Evolutionary conservation across 805 yeast genomes (phyloP), one percentile per base, ranked within the genome.

Genomic region (Barnettozyma californica): DNA sequence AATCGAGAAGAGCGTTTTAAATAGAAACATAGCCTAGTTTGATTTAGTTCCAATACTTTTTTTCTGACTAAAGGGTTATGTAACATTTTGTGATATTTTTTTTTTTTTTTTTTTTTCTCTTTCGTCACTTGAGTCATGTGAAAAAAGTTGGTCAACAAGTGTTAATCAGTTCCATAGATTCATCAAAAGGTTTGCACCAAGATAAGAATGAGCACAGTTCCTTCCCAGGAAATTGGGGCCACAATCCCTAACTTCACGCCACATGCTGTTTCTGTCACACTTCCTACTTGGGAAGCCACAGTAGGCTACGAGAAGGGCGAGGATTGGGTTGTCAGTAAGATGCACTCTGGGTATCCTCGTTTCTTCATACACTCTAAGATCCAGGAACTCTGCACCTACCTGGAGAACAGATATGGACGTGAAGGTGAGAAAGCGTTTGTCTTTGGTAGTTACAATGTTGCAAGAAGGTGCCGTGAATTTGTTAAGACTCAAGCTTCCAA

Each of bases 221-320:
- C 63, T 29, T 60, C 64, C 2, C 64, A 61, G 49, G 60, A 56
- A 45, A 77, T 89, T 16, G 97, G 97, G 4, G 84, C 78, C 16
- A 80, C 96, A 1, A 91, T 94, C 50, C 97, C 99, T 3, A 84
- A 87, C 51, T 83, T 88, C 63, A 84, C 95, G 0, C 82, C 84
- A 3, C 98, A 94, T 66, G 97, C 97, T 0, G 96, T 92, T 1
- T 87, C 96, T 11, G 97, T 92, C 42, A 87, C 96, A 2, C 74
- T 92, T 31, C 99, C 99, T 8, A 87, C 96, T 0, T 94, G 98
- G 99, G 85, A 80, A 43, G 89, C 95, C 41, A 88, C 86, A 4
- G 86, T 94, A 1, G 97, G 89, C 3, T 94, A 94, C 61, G 97
- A 90, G 63, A 94, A 87, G 65, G 96, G 96, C 18, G 83, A 87